A percentile compares a stretch with the other conserved stretches of the same genome.
Conservation (phyloP, 1,139 yeast genomes). For the Pichia sp. region DNA sequence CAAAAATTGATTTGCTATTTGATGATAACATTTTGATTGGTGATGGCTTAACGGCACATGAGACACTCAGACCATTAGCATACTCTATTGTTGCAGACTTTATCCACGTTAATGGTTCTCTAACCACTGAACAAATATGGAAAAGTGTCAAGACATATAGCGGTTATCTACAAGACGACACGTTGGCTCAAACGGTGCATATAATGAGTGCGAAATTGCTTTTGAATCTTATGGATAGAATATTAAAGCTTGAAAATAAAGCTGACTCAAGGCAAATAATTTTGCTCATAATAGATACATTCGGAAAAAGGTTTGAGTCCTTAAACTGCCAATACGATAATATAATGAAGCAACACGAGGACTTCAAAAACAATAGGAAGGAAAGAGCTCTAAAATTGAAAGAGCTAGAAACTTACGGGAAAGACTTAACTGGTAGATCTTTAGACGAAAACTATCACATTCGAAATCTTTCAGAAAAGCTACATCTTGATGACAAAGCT, state of each 20-base stretch:
- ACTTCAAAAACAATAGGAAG: slow-evolving; percentile 43
- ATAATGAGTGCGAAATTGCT: slow-evolving; percentile 94
- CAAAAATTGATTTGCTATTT: slow-evolving; percentile 78
- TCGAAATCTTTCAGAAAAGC: slow-evolving; percentile 16
- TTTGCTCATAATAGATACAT: slow-evolving; percentile 80
- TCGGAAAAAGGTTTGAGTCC: slow-evolving; percentile 75
- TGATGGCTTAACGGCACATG: slow-evolving; percentile 86
- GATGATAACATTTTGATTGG: slow-evolving; percentile 89
- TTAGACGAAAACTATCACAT: slow-evolving; percentile 20
- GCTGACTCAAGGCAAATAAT: slow-evolving; percentile 81
- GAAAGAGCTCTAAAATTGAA: slow-evolving; percentile 43
- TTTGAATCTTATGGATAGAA: slow-evolving; percentile 81
- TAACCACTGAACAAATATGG: slow-evolving; percentile 82
- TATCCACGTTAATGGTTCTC: slow-evolving; percentile 83
- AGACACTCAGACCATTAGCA: slow-evolving; percentile 84
- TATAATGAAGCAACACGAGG: slow-evolving; percentile 59
- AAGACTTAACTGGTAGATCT: slow-evolving; percentile 27
- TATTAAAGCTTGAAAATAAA: slow-evolving; percentile 77
- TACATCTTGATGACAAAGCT: slow-evolving; percentile 9
- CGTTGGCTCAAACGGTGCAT: slow-evolving; percentile 86
- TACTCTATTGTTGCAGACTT: slow-evolving; percentile 95
- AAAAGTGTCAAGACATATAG: slow-evolving; percentile 84
- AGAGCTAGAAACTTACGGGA: slow-evolving; percentile 28
- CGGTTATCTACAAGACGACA: slow-evolving; percentile 71
- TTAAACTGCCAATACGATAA: slow-evolving; percentile 68